A percentile compares a stretch with the other conserved stretches of the same genome.
Conservation (phyloP, 1,284 basidiomycete species). For the Schizophyllum amplum region DNA sequence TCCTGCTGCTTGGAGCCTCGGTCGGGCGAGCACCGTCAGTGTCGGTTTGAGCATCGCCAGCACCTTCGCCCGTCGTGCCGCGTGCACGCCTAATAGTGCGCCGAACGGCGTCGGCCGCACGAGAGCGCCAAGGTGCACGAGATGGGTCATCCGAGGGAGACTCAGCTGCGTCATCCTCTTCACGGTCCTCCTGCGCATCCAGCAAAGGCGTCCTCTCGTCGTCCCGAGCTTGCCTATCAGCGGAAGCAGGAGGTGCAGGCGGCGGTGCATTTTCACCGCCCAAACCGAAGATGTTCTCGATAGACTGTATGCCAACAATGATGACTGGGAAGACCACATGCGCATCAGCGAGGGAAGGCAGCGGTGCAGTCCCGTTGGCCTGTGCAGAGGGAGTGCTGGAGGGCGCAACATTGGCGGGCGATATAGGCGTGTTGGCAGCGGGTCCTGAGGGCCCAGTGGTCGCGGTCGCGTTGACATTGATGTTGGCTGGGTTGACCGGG, state of each 20-base stretch:
- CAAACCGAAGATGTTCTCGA: background rate
- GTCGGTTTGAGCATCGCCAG: conserved; percentile 31
- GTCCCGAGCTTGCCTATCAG: background rate
- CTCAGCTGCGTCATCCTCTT: background rate
- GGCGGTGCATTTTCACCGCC: background rate
- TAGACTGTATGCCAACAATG: conserved; percentile 61
- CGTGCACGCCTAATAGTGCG: background rate
- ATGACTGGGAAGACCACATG: conserved; percentile 62
- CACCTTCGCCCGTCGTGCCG: conserved; percentile 21
- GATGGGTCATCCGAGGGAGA: background rate
- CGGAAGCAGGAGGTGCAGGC: background rate
- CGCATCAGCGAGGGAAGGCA: conserved; percentile 7
- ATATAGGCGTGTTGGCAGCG: background rate
- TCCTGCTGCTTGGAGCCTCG: conserved; percentile 24
- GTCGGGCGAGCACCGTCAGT: background rate
- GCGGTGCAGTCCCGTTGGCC: conserved; percentile 1
- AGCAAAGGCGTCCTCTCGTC: background rate
- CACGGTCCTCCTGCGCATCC: background rate
- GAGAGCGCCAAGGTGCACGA: background rate
- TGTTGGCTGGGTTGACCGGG: conserved; percentile 3
- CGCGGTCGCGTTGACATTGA: background rate
- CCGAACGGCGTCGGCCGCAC: background rate
- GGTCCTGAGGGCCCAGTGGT: background rate
- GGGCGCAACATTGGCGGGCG: background rate
- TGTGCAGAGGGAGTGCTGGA: conserved; percentile 8